phyloP scores from a whole-genome alignment of 2,329 filamentous ascomycete species.

The Botrytis fragariae region DNA sequence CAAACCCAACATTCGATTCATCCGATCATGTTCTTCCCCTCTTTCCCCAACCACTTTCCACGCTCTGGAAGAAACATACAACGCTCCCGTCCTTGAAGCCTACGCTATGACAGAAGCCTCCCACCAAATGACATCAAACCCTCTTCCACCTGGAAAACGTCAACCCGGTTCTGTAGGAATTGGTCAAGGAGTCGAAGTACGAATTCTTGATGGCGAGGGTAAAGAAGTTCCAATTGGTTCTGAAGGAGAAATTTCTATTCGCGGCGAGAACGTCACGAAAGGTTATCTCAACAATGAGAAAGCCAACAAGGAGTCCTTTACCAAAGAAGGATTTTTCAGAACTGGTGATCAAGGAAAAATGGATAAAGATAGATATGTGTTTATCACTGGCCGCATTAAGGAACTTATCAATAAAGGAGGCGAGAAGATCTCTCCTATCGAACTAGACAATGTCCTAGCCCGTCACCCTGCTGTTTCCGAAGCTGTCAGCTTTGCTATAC shows the following conservation, averaged over 20 bases:
- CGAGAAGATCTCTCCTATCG: conserved; percentile 86
- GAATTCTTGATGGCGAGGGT: conserved; percentile 69
- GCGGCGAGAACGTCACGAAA: conserved; percentile 77
- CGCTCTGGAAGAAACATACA: conserved; percentile 71
- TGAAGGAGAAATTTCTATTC: conserved; percentile 81
- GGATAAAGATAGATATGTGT: conserved; percentile 76
- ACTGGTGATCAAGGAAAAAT: conserved; percentile 83
- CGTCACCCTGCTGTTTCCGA: conserved; percentile 70
- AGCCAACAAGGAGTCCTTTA: conserved; percentile 74
- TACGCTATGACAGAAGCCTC: conserved; percentile 93
- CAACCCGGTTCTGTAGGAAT: conserved; percentile 80
- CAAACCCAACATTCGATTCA: conserved; percentile 75
- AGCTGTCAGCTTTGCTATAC: conserved; percentile 79
- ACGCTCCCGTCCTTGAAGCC: conserved; percentile 80
- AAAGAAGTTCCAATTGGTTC: conserved; percentile 64
- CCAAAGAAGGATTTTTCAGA: conserved; percentile 75
- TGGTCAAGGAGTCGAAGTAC: conserved; percentile 79
- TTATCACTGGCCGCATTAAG: conserved; percentile 90
- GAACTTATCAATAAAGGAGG: conserved; percentile 89
- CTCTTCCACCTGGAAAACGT: conserved; percentile 66
- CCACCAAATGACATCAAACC: conserved; percentile 80
- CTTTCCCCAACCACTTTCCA: conserved; percentile 79
- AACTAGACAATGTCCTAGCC: conserved; percentile 80
- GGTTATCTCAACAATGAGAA: conserved; percentile 81
- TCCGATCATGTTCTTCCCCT: conserved; percentile 82